Base-by-base conservation (phyloP, 2,329 filamentous ascomycete genomes). In the Paecilomyces dactylethromorphus region DNA sequence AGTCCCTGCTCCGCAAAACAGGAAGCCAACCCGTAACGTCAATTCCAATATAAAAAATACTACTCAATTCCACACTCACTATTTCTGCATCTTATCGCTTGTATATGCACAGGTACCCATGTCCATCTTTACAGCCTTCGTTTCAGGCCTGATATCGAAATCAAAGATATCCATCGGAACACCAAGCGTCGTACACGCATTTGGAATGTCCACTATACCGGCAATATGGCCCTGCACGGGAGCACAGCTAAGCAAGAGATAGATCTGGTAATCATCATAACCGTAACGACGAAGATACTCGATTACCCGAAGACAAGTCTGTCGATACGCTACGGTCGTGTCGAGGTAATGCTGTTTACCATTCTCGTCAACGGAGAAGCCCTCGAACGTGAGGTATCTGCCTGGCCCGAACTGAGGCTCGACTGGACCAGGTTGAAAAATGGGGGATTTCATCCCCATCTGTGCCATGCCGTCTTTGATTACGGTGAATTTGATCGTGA, bases 121-220 rank as follows among this genome's bases (percentile, higher is more conserved):
- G 69, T 92, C 86, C 59, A 79, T 73, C 77, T 85, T 84, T 69
- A 83, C 78, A 2, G 82, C 84, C 6, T 81, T 79, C 4, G 79
- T 80, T 58, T 82, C 81, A 0, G 91, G 90, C 53, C 86, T 84
- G 65, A 96, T 93, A 71, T 96, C 92, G 74, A 97, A 96, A 69
- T 94, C 90, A 68, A 97, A 97, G 56, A 97, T 95, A 75, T 96
- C 92, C 81, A 96, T 91, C 0, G 92, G 92, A 57, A 96, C 71
- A 0, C 91, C 92, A 60, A 96, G 79, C 0, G 92, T 96, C 3
- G 92, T 96, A 70, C 92, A 96, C 0, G 89, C 90, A 70, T 96
- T 96, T 0, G 92, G 92, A 54, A 96, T 90, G 73, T 96, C 91
- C 8, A 96, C 92, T 58, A 96, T 89, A 0, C 92, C 92, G 1